Evolutionary conservation across 352 stramenopile species (phyloP).

Genomic region (Globisporangium solare): DNA sequence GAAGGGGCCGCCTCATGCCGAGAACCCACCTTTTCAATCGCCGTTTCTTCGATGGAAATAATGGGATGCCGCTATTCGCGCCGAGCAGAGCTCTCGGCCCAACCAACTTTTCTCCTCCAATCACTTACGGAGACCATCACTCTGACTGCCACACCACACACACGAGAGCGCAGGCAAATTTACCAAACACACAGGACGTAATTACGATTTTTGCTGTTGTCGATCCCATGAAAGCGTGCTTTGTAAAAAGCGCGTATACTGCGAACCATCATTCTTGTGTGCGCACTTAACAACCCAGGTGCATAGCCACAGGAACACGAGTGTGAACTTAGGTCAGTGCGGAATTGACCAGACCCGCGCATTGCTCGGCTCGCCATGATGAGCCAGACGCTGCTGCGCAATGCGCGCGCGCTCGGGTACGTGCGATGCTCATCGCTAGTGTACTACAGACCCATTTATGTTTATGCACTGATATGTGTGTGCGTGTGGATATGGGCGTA

Average conservation of each 20-base stretch:
- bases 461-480: too few relatives aligned
- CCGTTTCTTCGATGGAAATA: slow-evolving; percentile 85
- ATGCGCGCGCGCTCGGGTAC: slow-evolving; percentile 4
- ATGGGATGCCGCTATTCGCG: slow-evolving; percentile 47
- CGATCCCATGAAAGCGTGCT: not conserved
- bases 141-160: slow-evolving; percentile 12
- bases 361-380: slow-evolving; percentile 1
- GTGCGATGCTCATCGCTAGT: not conserved
- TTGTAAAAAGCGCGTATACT: slow-evolving; percentile 1
- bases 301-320: not conserved
- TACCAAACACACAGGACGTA: slow-evolving; percentile 3
- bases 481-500: too few relatives aligned
- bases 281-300: not conserved
- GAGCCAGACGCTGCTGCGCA: slow-evolving; percentile 2
- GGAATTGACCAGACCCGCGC: not conserved
- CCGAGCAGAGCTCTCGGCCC: slow-evolving; percentile 6
- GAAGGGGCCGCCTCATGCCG: not conserved
- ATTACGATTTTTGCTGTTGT: slow-evolving; percentile 10
- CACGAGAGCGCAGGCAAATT: slow-evolving; percentile 1
- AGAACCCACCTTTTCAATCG: slow-evolving; percentile 41
- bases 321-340: slow-evolving; percentile 1
- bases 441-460: too few relatives aligned
- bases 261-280: not conserved
- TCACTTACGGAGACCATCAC: slow-evolving; percentile 59
- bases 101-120: slow-evolving; percentile 61